These are phyloP conservation scores for Penicillium nucicola DNA, from an alignment of 495 filamentous ascomycete genomes.

Conservation along the genomic window DNA sequence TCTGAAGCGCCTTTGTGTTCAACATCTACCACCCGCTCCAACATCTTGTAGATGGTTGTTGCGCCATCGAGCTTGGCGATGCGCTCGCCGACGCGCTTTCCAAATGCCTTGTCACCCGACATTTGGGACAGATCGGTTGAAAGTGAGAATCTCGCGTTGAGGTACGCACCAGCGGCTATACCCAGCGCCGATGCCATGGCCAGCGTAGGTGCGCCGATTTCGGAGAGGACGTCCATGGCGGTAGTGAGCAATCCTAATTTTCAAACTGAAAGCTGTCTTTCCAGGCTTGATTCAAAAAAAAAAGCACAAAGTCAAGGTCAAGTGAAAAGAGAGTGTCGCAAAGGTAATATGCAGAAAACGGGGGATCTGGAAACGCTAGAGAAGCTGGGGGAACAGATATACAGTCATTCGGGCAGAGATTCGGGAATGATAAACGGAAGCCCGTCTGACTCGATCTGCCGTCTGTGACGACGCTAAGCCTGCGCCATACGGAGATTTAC, in stretches of 20 bases:
- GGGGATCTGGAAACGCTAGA: too few relatives aligned
- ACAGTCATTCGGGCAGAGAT: neutral
- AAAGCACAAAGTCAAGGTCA: too few relatives aligned
- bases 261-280: neutral
- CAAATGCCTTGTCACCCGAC: slow-evolving; percentile 29
- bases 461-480: slow-evolving; percentile 8
- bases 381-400: too few relatives aligned
- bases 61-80: slow-evolving; percentile 42
- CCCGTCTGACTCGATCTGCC: slow-evolving; percentile 27
- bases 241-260: neutral
- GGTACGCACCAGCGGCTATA: slow-evolving; percentile 42
- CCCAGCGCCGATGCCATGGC: slow-evolving; percentile 39
- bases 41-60: slow-evolving; percentile 42
- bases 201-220: slow-evolving; percentile 31
- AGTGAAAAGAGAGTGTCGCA: too few relatives aligned
- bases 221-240: slow-evolving; percentile 38
- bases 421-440: slow-evolving; percentile 24
- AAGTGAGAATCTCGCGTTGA: slow-evolving; percentile 47
- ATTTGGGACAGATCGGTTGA: slow-evolving; percentile 39
- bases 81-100: slow-evolving; percentile 32
- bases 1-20: slow-evolving; percentile 33
- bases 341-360: too few relatives aligned
- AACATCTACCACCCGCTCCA: slow-evolving; percentile 39
- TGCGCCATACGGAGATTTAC: neutral
- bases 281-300: neutral